A percentile compares a stretch with the other conserved stretches of the same genome.
Evolutionary conservation across 2,329 filamentous ascomycete species (phyloP).

Genomic region (Cryphonectria radicalis): DNA sequence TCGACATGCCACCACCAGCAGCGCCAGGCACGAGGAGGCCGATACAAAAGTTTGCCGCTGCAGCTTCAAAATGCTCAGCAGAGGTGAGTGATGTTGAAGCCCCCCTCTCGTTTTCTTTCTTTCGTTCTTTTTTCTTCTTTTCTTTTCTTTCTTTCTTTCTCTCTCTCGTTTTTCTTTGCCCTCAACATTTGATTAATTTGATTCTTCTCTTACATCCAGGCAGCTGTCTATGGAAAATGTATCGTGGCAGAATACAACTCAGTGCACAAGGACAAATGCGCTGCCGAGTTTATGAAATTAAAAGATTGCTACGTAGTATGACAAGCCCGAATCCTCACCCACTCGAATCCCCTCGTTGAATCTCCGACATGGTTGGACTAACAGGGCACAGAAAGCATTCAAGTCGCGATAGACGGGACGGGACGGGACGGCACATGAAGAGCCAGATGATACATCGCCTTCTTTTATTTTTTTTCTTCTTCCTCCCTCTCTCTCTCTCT

Average conservation of each 20-base stretch:
- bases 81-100: slow-evolving; percentile 49
- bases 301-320: slow-evolving; percentile 88
- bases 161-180: too few relatives aligned
- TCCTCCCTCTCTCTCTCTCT: slow-evolving; percentile 10
- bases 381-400: slow-evolving; percentile 24
- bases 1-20: slow-evolving; percentile 25
- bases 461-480: neutral
- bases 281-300: slow-evolving; percentile 78
- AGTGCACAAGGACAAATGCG: slow-evolving; percentile 88
- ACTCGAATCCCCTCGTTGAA: neutral
- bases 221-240: slow-evolving; percentile 86
- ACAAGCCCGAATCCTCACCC: slow-evolving; percentile 7
- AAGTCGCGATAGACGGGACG: slow-evolving; percentile 17
- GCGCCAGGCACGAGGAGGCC: slow-evolving; percentile 50
- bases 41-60: slow-evolving; percentile 58
- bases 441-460: slow-evolving; percentile 2
- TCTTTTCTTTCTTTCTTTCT: too few relatives aligned
- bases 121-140: neutral
- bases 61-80: slow-evolving; percentile 58
- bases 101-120: neutral
- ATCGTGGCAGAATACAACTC: slow-evolving; percentile 88
- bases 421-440: too few relatives aligned
- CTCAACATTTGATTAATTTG: neutral
- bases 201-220: slow-evolving; percentile 54
- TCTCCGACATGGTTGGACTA: neutral